Percentiles rank a stretch among this genome's conserved stretches.
phyloP scores from a whole-genome alignment of 2,329 filamentous ascomycete genomes.

The Fusarium floridanum region DNA sequence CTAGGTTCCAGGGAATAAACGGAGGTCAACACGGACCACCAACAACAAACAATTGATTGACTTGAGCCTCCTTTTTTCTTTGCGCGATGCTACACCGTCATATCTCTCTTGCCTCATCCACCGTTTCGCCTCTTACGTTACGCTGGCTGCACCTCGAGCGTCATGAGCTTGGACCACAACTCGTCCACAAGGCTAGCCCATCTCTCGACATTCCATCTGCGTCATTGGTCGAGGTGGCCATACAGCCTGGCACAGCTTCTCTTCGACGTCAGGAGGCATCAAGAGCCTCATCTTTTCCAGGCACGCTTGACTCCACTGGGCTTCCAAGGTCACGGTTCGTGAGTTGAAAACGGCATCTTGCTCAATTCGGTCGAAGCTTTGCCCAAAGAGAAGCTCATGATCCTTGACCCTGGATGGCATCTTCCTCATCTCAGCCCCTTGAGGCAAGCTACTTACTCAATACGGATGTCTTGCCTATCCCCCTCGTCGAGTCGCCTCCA shows the following conservation, averaged over 20 bases:
- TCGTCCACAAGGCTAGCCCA: constrained; percentile 32
- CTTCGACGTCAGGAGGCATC: constrained; percentile 16
- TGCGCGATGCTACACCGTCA: constrained; percentile 33
- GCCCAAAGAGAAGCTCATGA: constrained; percentile 37
- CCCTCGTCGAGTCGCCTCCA: constrained; percentile 9
- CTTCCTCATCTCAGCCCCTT: constrained; percentile 26
- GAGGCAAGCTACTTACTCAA: constrained; percentile 9
- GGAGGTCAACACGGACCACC: constrained; percentile 13
- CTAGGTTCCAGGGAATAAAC: constrained; percentile 6
- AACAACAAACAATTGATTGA: neutral
- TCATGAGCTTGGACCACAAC: constrained; percentile 29
- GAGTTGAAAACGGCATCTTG: constrained; percentile 2
- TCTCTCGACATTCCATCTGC: constrained; percentile 33
- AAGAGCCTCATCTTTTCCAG: constrained; percentile 28
- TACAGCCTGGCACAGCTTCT: constrained; percentile 8
- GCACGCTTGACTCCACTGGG: constrained; percentile 13
- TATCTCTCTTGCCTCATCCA: constrained; percentile 32
- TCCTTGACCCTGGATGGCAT: constrained; percentile 13
- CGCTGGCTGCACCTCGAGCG: constrained; percentile 26
- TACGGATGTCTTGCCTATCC: constrained; percentile 12
- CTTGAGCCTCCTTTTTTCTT: constrained; percentile 7
- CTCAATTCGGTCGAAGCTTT: neutral
- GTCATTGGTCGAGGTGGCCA: constrained; percentile 30
- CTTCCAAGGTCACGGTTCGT: neutral
- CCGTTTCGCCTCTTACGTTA: constrained; percentile 27